Evolutionary conservation across 2,329 filamentous ascomycete species (phyloP).

Genomic region (Escovopsis sp.): DNA sequence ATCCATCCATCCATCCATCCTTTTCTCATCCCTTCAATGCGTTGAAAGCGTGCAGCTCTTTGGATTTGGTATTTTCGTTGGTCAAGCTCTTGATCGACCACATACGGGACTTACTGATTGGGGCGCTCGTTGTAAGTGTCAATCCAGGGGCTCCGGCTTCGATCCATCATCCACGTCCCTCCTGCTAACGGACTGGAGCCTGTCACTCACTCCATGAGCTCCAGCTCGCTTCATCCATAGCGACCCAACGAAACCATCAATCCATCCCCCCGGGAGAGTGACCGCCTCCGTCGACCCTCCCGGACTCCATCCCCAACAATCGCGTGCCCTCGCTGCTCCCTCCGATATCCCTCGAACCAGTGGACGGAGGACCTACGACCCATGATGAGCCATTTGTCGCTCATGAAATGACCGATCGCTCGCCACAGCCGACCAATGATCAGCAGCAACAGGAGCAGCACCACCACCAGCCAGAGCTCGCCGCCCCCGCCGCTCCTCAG

Average conservation of each 20-base stretch:
- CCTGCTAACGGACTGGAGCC: no score
- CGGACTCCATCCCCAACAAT: background rate
- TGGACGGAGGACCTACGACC: slow-evolving; percentile 6
- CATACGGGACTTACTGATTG: no score
- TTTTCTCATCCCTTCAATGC: no score
- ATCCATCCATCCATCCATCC: no score
- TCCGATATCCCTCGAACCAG: slow-evolving; percentile 3
- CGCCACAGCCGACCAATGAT: slow-evolving; percentile 19
- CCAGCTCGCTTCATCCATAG: background rate
- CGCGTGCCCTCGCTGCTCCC: background rate
- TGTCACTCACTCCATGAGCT: background rate
- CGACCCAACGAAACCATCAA: slow-evolving; percentile 1
- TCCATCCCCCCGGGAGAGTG: background rate
- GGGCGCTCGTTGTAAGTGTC: no score
- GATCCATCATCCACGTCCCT: no score
- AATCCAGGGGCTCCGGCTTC: no score
- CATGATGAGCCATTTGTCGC: slow-evolving; percentile 17
- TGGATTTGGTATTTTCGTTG: no score
- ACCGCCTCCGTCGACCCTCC: background rate
- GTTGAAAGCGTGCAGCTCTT: no score
- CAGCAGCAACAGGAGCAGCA: slow-evolving; percentile 2
- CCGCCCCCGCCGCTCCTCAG: background rate
- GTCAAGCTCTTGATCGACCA: no score
- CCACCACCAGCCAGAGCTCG: background rate
- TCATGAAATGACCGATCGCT: slow-evolving; percentile 27